phyloP scores from a whole-genome alignment of 345 rosid genomes.

The Populus tremula region DNA sequence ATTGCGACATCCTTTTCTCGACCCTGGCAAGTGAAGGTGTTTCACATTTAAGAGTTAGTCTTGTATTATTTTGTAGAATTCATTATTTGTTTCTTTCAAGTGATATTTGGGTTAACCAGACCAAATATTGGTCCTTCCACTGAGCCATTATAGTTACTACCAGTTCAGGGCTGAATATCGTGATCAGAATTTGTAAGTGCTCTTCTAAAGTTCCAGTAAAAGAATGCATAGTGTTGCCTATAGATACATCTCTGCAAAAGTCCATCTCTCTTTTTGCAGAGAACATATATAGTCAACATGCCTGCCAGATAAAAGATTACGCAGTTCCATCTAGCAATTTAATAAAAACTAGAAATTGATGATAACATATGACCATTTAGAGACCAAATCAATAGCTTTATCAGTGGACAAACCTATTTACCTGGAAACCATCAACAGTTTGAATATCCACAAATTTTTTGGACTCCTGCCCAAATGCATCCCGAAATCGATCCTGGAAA shows the following conservation, averaged over 20 bases:
- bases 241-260: neutral
- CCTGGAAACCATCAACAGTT: constrained; percentile 98
- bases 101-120: neutral
- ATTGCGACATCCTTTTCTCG: constrained; percentile 94
- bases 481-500: constrained; percentile 68
- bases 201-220: neutral
- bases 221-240: neutral
- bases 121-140: neutral
- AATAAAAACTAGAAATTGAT: neutral
- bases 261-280: neutral
- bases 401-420: constrained; percentile 19
- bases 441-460: constrained; percentile 72
- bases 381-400: neutral
- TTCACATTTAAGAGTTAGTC: neutral
- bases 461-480: constrained; percentile 74
- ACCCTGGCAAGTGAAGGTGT: constrained; percentile 50
- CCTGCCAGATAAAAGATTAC: neutral
- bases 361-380: neutral
- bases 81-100: neutral
- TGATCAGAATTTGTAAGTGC: neutral
- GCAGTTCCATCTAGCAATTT: neutral
- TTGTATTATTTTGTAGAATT: neutral
- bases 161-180: neutral
- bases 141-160: neutral
- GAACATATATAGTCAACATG: neutral